Base-by-base conservation (phyloP, 78 protist genomes). In the Dictyostelium firmibasis region DNA sequence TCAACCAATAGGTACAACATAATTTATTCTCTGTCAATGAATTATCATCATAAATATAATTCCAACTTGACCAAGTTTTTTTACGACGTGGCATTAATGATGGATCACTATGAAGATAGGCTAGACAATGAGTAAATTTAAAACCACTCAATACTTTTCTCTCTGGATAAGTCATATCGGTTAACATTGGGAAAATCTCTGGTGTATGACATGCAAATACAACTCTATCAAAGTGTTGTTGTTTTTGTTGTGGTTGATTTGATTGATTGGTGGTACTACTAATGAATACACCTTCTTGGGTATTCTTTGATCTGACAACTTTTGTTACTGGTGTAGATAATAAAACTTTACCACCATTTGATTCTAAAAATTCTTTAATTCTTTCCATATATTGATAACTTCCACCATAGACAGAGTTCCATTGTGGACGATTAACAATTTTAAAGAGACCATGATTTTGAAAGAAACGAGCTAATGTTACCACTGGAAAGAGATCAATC, bases 1-100 rank as follows among this genome's bases (percentile, higher is more conserved):
- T 88, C 20, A 88, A 76, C 93, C 93, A 88, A 69, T 88, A 88
- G 43, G 93, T 88, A 33, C 81, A 79, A 69, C 93, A 88, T 25
- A 88, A 38, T 47, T 77, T 60, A 16, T 43, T 31, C 23, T 74
- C 91, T 7, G 91, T 62, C 1, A 23, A 23, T 13, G 91, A 85
- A 43, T 29, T 13, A 64, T 85, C 91, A 33, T 85, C 91, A 10
- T 74, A 85, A 18, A 88, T 31, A 53, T 88, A 88, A 38, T 88
- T 88, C 93, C 93, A 88, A 31, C 81, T 67, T 18, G 93, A 77
- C 93, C 93, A 88, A 1, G 53, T 88, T 11, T 20, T 76, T 6
- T 14, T 57, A 47, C 85, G 60, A 23, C 74, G 69, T 41, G 93
- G 93, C 93, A 88, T 88, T 20, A 88, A 36, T 11, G 2, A 20